Evolutionary conservation across 192 early-diverging fungal genomes (phyloP).

Genomic region (Neocallimastix lanati): DNA sequence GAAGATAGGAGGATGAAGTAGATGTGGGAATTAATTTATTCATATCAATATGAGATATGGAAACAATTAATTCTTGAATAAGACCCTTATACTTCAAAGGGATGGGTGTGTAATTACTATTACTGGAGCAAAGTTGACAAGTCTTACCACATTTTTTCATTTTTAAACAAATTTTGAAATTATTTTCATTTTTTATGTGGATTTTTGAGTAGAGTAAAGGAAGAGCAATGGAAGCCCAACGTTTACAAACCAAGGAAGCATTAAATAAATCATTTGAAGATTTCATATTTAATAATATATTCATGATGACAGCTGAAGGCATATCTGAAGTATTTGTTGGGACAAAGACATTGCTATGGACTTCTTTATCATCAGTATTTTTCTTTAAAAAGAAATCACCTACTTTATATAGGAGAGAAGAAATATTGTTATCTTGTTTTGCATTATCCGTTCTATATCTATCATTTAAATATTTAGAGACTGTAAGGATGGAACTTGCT

Average conservation of each 20-base stretch:
- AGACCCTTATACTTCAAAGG: background rate
- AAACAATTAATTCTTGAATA: background rate
- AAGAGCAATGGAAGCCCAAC: background rate
- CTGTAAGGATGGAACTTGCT: background rate
- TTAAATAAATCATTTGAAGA: background rate
- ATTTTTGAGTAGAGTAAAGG: background rate
- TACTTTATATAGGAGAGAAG: background rate
- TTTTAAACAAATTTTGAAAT: background rate
- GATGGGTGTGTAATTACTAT: background rate
- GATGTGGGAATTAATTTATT: background rate
- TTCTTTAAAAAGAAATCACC: background rate
- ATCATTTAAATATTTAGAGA: background rate
- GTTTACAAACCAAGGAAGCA: background rate
- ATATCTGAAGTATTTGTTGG: background rate
- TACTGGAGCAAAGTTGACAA: background rate
- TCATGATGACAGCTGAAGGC: background rate
- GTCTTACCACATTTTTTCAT: background rate
- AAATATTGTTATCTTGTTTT: background rate
- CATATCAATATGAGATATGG: background rate
- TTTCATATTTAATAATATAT: background rate
- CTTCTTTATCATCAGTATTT: background rate
- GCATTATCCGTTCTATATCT: background rate
- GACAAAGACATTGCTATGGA: background rate
- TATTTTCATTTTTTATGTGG: background rate
- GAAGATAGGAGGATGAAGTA: background rate